phyloP scores from a whole-genome alignment of 805 yeast genomes.

The Wickerhamomyces tratensis region DNA sequence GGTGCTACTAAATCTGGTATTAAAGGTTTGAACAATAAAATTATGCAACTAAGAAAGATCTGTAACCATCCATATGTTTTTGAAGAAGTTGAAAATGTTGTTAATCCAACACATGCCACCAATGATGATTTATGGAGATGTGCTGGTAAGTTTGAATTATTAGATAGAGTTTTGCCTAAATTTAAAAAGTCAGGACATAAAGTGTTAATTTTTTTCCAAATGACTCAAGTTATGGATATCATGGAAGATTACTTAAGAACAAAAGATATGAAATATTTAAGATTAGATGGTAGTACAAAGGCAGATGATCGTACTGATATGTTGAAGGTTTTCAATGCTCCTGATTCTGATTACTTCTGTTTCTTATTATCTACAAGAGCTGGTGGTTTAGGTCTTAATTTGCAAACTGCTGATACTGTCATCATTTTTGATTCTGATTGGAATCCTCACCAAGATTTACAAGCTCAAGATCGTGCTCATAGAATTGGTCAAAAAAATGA shows the following conservation, averaged over 20 bases:
- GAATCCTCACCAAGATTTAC: slow-evolving; percentile 89
- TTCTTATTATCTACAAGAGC: slow-evolving; percentile 79
- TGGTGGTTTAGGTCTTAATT: slow-evolving; percentile 80
- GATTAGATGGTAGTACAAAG: slow-evolving; percentile 77
- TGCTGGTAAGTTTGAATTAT: slow-evolving; percentile 72
- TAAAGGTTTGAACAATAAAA: slow-evolving; percentile 70
- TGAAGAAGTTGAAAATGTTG: slow-evolving; percentile 67
- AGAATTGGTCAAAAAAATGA: slow-evolving; percentile 87
- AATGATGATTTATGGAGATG: slow-evolving; percentile 66
- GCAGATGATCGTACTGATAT: slow-evolving; percentile 75
- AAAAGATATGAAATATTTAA: slow-evolving; percentile 56
- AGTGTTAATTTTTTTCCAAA: slow-evolving; percentile 75
- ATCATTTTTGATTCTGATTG: slow-evolving; percentile 83
- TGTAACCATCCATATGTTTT: slow-evolving; percentile 86
- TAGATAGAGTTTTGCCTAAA: slow-evolving; percentile 69
- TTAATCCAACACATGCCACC: slow-evolving; percentile 53
- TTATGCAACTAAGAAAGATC: slow-evolving; percentile 79
- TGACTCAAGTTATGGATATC: slow-evolving; percentile 86
- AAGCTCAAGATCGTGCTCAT: slow-evolving; percentile 86
- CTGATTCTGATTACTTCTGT: slow-evolving; percentile 67
- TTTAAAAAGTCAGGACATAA: slow-evolving; percentile 68
- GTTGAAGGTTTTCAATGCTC: slow-evolving; percentile 68
- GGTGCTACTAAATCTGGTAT: slow-evolving; percentile 46
- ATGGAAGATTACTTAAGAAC: slow-evolving; percentile 76
- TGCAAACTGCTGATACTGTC: slow-evolving; percentile 84